Percentiles rank a stretch among this genome's conserved stretches.
These are phyloP conservation scores for Moringa oleifera DNA, from an alignment of 345 rosid genomes.

Conservation along the genomic window DNA sequence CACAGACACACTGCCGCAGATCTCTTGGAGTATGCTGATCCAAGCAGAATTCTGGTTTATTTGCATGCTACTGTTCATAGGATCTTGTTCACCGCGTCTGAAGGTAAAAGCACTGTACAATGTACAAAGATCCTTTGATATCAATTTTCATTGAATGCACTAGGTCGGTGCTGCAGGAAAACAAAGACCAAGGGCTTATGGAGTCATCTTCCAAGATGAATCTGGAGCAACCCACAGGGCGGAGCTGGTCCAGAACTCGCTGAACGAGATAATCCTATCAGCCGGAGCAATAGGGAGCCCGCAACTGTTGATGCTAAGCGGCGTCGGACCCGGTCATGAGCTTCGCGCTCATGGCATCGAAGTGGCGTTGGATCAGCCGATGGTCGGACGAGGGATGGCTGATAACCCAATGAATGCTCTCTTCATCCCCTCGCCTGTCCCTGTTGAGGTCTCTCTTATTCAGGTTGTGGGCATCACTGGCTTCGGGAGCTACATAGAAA, in stretches of 20 bases:
- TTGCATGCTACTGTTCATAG: conserved; percentile 65
- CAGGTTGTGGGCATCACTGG: conserved; percentile 64
- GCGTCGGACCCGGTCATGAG: conserved; percentile 54
- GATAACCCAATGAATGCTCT: conserved; percentile 78
- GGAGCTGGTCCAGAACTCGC: conserved; percentile 22
- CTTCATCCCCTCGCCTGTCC: conserved; percentile 51
- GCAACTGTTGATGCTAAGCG: conserved; percentile 73
- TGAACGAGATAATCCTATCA: conserved; percentile 58
- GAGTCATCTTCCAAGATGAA: conserved; percentile 54
- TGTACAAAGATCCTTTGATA: too few relatives aligned
- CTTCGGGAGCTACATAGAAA: conserved; percentile 45
- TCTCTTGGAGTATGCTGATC: conserved; percentile 62
- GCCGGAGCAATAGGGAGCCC: conserved; percentile 93
- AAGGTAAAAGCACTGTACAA: conserved; percentile 19
- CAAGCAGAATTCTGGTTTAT: conserved; percentile 34
- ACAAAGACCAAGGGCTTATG: conserved; percentile 50
- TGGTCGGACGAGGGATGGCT: conserved; percentile 81
- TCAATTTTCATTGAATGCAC: too few relatives aligned
- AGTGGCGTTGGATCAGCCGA: conserved; percentile 50
- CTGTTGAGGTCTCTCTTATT: conserved; percentile 54
- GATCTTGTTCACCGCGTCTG: conserved; percentile 43
- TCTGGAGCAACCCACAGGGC: conserved; percentile 45
- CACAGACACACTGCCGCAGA: conserved; percentile 82
- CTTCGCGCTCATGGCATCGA: conserved; percentile 40
- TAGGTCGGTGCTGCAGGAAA: too few relatives aligned